Base-by-base conservation (phyloP, 2,329 filamentous ascomycete species). In the Myotisia sp. region DNA sequence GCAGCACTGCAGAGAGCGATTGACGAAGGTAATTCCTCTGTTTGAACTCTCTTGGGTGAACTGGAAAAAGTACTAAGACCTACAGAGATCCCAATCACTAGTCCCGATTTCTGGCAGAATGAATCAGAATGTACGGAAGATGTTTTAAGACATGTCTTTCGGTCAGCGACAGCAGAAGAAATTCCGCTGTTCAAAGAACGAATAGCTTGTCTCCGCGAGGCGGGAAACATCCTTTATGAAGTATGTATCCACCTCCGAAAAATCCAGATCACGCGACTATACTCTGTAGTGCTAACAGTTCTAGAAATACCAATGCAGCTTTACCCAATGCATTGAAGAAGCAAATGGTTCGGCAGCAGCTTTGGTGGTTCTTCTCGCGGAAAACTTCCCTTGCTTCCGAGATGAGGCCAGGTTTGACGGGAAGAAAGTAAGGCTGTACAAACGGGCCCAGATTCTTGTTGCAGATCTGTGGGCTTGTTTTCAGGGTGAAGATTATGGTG, bases 401-500 rank as follows among this genome's bases (percentile, higher is more conserved):
- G 90, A 98, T 50, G 79, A 86, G 51, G 72, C 76, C 37, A 58
- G 52, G 3, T 93, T 85, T 51, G 76, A 87, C 34, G 76, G 76
- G 6, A 75, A 76, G 28, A 70, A 67, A 37, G 76, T 98, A 2
- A 78, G 84, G 9, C 71, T 98, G 42, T 74, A 93, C 52, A 98
- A 98, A 60, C 76, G 92, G 7, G 86, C 90, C 2, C 90, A 98
- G 58, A 98, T 98, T 40, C 70, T 95, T 13, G 86, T 92, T 2
- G 92, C 92, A 14, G 90, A 98, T 55, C 55, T 95, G 1, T 98
- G 92, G 92, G 92, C 90, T 4, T 92, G 85, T 42, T 95, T 95
- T 54, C 74, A 87, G 34, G 85, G 84, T 29, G 66, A 78, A 44
- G 67, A 71, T 17, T 86, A 77, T 49, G 92, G 90, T 20, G 64